A percentile compares a stretch with the other conserved stretches of the same genome.
Evolutionary conservation across 208 protist species (phyloP).

Genomic region (Acanthamoeba comandoni): DNA sequence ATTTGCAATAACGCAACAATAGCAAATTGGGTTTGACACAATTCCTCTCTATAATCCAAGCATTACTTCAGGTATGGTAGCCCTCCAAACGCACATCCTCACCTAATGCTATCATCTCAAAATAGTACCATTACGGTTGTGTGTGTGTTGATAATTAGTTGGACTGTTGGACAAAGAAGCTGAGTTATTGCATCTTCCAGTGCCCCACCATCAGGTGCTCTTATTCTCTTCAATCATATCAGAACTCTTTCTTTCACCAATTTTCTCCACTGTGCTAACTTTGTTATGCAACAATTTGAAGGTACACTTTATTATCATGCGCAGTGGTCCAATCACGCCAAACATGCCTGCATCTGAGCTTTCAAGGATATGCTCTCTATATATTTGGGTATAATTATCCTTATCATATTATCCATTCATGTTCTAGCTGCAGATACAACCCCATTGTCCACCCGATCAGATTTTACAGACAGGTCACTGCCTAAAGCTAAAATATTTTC

Average conservation of each 20-base stretch:
- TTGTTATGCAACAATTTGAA: background rate
- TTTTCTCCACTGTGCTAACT: background rate
- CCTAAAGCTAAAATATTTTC: too few species aligned
- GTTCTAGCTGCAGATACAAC: background rate
- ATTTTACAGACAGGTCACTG: too few species aligned
- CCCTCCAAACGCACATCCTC: too few species aligned
- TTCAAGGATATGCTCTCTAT: too few species aligned
- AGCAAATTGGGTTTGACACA: too few species aligned
- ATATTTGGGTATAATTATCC: background rate
- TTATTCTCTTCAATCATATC: background rate
- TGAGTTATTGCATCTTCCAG: slow-evolving; percentile 9
- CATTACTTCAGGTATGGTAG: slow-evolving; percentile 3
- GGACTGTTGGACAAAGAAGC: slow-evolving; percentile 17
- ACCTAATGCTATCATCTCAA: too few species aligned
- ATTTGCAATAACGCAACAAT: too few species aligned
- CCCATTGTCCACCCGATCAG: background rate
- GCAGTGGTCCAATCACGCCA: background rate
- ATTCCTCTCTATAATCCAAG: too few species aligned
- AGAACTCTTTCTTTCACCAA: background rate
- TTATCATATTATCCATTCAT: background rate
- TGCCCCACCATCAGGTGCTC: slow-evolving; percentile 30
- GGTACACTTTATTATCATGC: background rate
- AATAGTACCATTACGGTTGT: too few species aligned
- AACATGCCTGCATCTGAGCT: too few species aligned
- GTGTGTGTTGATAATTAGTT: background rate